Evolutionary conservation across 768 basidiomycete species (phyloP).

Genomic region (Kwoniella europaea): DNA sequence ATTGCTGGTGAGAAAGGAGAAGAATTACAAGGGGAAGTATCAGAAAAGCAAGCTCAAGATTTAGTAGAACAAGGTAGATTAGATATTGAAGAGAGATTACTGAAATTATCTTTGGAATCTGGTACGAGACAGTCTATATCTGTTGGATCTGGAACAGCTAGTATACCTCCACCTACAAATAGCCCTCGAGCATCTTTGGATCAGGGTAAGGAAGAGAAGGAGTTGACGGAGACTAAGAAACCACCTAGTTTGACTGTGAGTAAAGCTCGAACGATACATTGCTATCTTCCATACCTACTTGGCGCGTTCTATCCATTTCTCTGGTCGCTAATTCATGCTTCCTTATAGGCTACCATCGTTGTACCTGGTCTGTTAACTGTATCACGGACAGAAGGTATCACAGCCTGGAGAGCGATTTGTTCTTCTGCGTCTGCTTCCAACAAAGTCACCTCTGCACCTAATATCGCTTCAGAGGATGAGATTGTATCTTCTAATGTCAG

Average conservation of each 20-base stretch:
- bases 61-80: slow-evolving; percentile 34
- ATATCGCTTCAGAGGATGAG: slow-evolving; percentile 8
- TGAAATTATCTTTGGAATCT: slow-evolving; percentile 37
- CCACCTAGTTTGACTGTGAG: slow-evolving; percentile 53
- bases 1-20: slow-evolving; percentile 35
- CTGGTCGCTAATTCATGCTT: background rate
- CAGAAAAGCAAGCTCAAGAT: slow-evolving; percentile 20
- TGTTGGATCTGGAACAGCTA: background rate
- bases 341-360: slow-evolving; percentile 57
- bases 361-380: slow-evolving; percentile 61
- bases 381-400: slow-evolving; percentile 57
- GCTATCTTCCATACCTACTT: background rate
- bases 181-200: slow-evolving; percentile 38
- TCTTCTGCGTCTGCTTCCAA: slow-evolving; percentile 20
- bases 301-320: background rate
- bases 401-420: slow-evolving; percentile 55
- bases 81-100: slow-evolving; percentile 38
- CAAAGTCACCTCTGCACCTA: slow-evolving; percentile 12
- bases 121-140: slow-evolving; percentile 18
- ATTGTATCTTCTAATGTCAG: background rate
- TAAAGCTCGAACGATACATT: background rate
- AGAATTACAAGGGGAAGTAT: slow-evolving; percentile 23
- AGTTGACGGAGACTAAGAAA: slow-evolving; percentile 33
- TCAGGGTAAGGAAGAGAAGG: slow-evolving; percentile 36
- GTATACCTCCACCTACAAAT: slow-evolving; percentile 4